Base-by-base conservation (phyloP, 192 early-diverging fungal species). In the Gamsiella multidivaricata region DNA sequence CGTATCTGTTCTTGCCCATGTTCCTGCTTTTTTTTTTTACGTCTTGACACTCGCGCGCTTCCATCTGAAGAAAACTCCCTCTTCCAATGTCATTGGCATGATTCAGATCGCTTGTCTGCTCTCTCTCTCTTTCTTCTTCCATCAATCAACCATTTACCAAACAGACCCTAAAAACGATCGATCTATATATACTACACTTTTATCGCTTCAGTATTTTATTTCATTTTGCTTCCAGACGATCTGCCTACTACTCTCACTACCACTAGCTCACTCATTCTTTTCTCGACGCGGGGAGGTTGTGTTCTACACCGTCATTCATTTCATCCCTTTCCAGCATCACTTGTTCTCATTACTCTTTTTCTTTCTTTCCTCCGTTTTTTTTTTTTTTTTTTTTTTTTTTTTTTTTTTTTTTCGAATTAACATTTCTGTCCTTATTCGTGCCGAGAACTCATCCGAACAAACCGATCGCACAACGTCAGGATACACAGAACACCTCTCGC, bases 281-380 rank as follows among this genome's bases (percentile, higher is more conserved):
- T 41, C n/a, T n/a, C n/a, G n/a, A n/a, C n/a, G n/a, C n/a, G n/a
- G n/a, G n/a, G n/a, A n/a, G n/a, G n/a, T n/a, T n/a, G n/a, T n/a
- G n/a, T n/a, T n/a, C 9, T 36, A 22, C 23, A 18, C 20, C 18
- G 15, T 17, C 28, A 18, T 17, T 49, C 10, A 29, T 29, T 5
- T 46, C 1, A 22, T 25, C 31, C n/a, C 18, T 1, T 22, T n/a
- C n/a, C n/a, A n/a, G n/a, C n/a, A n/a, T n/a, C n/a, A n/a, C 0
- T 50, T 17, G 39, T 25, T 97, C 95, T 83, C 83, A 91, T 49
- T 97, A 96, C 78, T 78, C 97, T 62, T 82, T 91, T 61, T 72
- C 81, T 65, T 90, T 94, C 54, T 90, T 94, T 7, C 84, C 86
- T 28, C 82, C n/a, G n/a, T n/a, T 29, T 31, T 26, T 4, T 41